These are phyloP conservation scores for Paracoccidioides brasiliensis DNA, from an alignment of 2,329 filamentous ascomycete genomes.

Conservation along the genomic window DNA sequence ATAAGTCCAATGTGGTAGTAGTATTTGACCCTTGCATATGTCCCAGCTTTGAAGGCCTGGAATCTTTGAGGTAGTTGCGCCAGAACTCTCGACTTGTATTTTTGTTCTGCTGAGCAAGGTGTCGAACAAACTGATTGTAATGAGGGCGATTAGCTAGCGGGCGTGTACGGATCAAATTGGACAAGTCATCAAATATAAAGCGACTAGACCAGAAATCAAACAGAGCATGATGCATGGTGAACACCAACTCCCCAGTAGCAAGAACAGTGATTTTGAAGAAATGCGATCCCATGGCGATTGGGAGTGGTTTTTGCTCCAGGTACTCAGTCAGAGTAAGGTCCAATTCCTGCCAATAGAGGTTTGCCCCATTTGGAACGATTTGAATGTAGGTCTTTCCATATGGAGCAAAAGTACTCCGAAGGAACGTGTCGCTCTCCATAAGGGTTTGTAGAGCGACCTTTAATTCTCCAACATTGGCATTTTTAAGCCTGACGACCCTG, in stretches of 20 bases:
- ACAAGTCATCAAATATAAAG: constrained; percentile 18
- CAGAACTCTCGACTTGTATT: neutral
- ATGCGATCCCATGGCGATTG: constrained; percentile 6
- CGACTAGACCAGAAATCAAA: constrained; percentile 24
- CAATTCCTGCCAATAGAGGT: constrained; percentile 6
- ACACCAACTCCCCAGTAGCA: constrained; percentile 11
- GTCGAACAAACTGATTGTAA: neutral
- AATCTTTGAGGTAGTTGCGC: neutral
- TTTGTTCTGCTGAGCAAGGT: neutral
- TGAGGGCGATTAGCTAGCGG: neutral
- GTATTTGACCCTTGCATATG: neutral
- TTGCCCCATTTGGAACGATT: constrained; percentile 5
- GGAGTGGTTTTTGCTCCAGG: constrained; percentile 3
- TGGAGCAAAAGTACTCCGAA: constrained; percentile 8
- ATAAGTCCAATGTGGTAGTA: neutral
- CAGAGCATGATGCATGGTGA: constrained; percentile 23
- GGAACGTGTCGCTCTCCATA: constrained; percentile 2
- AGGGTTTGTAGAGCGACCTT: constrained; percentile 4
- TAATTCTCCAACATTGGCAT: neutral
- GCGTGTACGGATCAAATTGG: neutral
- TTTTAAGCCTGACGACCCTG: neutral
- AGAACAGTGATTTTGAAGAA: constrained; percentile 10
- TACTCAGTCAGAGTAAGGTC: constrained; percentile 8
- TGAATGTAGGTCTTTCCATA: constrained; percentile 7
- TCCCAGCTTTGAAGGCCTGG: neutral